These are phyloP conservation scores for Aurinia saxatilis DNA, from an alignment of 345 rosid species.

Conservation along the genomic window DNA sequence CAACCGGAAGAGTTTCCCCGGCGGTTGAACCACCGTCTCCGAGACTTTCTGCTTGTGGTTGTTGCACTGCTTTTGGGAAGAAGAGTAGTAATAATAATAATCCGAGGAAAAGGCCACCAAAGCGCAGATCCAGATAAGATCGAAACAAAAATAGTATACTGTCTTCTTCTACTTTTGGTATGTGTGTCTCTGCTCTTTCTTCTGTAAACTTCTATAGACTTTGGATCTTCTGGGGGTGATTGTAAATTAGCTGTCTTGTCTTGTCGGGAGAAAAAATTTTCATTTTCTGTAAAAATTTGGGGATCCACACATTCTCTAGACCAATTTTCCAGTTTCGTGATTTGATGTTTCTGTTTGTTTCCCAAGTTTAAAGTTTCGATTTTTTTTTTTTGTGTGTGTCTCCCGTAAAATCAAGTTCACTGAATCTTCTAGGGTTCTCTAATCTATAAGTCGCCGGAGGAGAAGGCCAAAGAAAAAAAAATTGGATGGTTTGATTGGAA, in stretches of 20 bases:
- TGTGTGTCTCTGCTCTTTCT: conserved; percentile 6
- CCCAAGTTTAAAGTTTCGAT: neutral
- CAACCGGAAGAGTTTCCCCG: conserved; percentile 75
- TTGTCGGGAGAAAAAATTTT: too few species aligned
- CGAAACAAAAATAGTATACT: conserved; percentile 1
- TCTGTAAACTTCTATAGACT: neutral
- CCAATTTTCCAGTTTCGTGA: too few species aligned
- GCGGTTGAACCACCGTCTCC: conserved; percentile 95
- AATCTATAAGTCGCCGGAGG: neutral
- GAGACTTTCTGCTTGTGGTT: conserved; percentile 73
- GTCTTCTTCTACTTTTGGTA: neutral
- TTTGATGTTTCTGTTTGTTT: neutral
- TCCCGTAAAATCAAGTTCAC: too few species aligned
- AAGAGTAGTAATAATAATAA: conserved; percentile 37
- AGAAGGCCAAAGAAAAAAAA: conserved; percentile 7
- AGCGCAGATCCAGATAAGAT: conserved; percentile 48
- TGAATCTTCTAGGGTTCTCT: neutral
- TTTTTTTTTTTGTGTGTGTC: too few species aligned
- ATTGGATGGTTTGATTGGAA: neutral
- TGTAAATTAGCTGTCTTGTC: conserved; percentile 11
- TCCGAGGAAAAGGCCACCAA: conserved; percentile 41
- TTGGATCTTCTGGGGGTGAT: neutral
- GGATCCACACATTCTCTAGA: too few species aligned
- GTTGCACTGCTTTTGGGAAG: conserved; percentile 61
- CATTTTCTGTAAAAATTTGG: too few species aligned